Evolutionary conservation across 2,329 filamentous ascomycete species (phyloP).

Genomic region (Saccharata proteae): DNA sequence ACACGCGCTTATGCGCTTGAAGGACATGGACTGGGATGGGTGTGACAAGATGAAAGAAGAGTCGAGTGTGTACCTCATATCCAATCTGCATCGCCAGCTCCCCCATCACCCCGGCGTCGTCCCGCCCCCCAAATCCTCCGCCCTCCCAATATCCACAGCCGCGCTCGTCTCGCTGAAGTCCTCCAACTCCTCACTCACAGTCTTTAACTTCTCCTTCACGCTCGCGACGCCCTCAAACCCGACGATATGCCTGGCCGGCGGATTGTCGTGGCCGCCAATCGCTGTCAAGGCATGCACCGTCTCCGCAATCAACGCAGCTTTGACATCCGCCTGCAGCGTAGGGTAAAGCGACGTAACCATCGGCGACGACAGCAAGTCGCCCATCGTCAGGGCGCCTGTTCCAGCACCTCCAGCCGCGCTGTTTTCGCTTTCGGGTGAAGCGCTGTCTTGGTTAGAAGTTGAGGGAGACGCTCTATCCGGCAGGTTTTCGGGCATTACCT

Average conservation of each 20-base stretch:
- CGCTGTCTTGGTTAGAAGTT: no score
- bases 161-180: slow-evolving; percentile 88
- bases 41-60: no score
- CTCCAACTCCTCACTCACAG: slow-evolving; percentile 88
- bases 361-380: slow-evolving; percentile 33
- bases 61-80: no score
- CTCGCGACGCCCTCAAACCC: slow-evolving; percentile 76
- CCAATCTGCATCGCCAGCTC: neutral
- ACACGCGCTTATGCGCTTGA: no score
- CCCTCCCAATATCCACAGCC: slow-evolving; percentile 58
- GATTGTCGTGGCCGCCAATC: slow-evolving; percentile 92
- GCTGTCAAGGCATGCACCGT: slow-evolving; percentile 84
- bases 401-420: neutral
- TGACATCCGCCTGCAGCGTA: slow-evolving; percentile 50
- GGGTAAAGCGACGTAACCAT: slow-evolving; percentile 60
- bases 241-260: slow-evolving; percentile 86
- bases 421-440: slow-evolving; percentile 16
- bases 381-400: slow-evolving; percentile 24
- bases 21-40: no score
- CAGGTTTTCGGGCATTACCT: no score
- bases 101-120: neutral
- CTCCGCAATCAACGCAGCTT: slow-evolving; percentile 68
- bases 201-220: slow-evolving; percentile 93
- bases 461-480: slow-evolving; percentile 21
- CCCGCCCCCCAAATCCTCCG: slow-evolving; percentile 8